A percentile compares a stretch with the other conserved stretches of the same genome.
These are phyloP conservation scores for Aspergillus alliaceus DNA, from an alignment of 2,329 filamentous ascomycete species.

Conservation along the genomic window DNA sequence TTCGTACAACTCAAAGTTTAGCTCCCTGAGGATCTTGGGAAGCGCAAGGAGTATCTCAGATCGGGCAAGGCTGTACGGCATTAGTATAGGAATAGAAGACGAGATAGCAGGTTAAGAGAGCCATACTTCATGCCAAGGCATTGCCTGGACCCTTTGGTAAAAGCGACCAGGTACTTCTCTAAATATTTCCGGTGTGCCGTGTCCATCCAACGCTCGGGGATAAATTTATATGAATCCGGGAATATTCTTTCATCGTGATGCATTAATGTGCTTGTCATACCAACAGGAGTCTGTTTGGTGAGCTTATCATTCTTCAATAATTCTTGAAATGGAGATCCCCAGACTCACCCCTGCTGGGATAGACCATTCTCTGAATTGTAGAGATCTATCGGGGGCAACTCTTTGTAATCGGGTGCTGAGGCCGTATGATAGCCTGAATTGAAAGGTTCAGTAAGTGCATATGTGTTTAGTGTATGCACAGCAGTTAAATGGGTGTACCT, in stretches of 20 bases:
- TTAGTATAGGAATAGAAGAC: not conserved
- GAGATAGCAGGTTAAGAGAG: not conserved
- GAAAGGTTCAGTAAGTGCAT: not conserved
- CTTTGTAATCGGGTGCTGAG: constrained; percentile 28
- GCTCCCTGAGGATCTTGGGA: constrained; percentile 28
- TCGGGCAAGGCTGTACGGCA: constrained; percentile 28
- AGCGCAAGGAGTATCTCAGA: constrained; percentile 33
- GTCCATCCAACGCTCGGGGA: constrained; percentile 41
- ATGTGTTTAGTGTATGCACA: not conserved
- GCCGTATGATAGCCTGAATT: constrained; percentile 25
- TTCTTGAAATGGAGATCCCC: not conserved
- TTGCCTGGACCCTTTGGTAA: constrained; percentile 46
- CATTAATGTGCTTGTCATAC: constrained; percentile 39
- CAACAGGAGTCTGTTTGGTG: constrained; percentile 30
- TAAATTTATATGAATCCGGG: constrained; percentile 34
- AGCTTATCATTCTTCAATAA: not conserved
- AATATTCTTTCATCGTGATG: constrained; percentile 39
- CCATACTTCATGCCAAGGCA: constrained; percentile 48
- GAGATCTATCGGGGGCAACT: constrained; percentile 24
- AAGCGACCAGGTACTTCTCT: constrained; percentile 39
- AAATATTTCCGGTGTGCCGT: constrained; percentile 31
- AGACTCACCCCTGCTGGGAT: constrained; percentile 32
- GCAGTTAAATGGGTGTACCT: constrained; percentile 12
- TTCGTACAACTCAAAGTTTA: constrained; percentile 32
- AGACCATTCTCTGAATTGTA: constrained; percentile 30